Evolutionary conservation across 345 rosid species (phyloP).

Genomic region (Camelina sativa): DNA sequence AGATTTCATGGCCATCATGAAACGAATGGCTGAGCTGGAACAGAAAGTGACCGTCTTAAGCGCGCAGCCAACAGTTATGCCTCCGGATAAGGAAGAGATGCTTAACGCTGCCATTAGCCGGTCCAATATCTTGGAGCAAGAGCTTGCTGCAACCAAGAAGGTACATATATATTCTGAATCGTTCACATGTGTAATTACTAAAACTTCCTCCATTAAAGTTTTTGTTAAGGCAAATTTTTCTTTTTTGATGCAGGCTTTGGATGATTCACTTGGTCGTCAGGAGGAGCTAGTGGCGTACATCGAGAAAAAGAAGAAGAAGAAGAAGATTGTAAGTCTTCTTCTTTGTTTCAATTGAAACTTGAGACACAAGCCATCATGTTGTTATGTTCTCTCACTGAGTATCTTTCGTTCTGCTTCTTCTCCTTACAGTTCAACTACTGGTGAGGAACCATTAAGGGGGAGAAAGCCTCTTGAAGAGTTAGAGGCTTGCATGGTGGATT

Average conservation of each 20-base stretch:
- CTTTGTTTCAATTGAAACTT: neutral
- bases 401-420: slow-evolving; percentile 5
- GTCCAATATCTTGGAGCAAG: slow-evolving; percentile 76
- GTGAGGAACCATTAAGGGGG: slow-evolving; percentile 4
- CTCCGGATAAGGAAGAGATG: slow-evolving; percentile 85
- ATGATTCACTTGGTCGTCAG: slow-evolving; percentile 69
- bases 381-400: neutral
- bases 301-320: slow-evolving; percentile 87
- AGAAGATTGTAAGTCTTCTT: slow-evolving; percentile 55
- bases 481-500: slow-evolving; percentile 18
- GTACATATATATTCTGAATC: slow-evolving; percentile 38
- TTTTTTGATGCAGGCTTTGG: slow-evolving; percentile 64
- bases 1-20: slow-evolving; percentile 67
- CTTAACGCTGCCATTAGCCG: slow-evolving; percentile 68
- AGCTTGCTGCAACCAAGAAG: slow-evolving; percentile 80
- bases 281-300: slow-evolving; percentile 77
- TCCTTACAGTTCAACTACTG: slow-evolving; percentile 37
- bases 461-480: slow-evolving; percentile 33
- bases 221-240: neutral
- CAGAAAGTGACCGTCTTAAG: slow-evolving; percentile 62
- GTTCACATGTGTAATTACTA: neutral
- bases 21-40: slow-evolving; percentile 84
- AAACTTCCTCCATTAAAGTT: neutral
- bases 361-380: slow-evolving; percentile 27
- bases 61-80: slow-evolving; percentile 58